Evolutionary conservation across 306 rosid species (phyloP).

Genomic region (Dryas octopetala): DNA sequence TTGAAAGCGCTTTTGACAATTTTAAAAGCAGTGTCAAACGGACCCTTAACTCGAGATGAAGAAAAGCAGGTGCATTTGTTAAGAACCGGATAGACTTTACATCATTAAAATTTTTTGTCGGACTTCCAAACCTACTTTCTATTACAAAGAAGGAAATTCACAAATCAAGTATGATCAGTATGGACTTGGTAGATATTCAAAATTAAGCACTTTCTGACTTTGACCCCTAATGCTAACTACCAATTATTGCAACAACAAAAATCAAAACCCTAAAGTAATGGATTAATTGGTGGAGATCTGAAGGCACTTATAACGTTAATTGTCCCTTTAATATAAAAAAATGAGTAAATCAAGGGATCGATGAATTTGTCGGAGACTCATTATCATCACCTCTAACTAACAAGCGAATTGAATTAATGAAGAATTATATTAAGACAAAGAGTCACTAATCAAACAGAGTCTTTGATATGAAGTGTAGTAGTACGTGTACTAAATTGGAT

Average conservation of each 20-base stretch:
- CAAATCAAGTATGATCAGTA: neutral
- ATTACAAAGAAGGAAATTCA: neutral
- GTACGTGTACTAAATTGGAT: conserved; percentile 4
- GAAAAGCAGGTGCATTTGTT: conserved; percentile 32
- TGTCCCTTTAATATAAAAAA: neutral
- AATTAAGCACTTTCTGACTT: neutral
- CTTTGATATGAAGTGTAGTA: neutral
- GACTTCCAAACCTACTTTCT: conserved; percentile 29
- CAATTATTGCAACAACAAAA: neutral
- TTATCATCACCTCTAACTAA: conserved; percentile 20
- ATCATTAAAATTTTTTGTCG: conserved; percentile 40
- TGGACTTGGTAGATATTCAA: conserved; percentile 9
- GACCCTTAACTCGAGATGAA: conserved; percentile 32
- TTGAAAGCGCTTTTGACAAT: no score
- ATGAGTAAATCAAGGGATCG: conserved; percentile 23
- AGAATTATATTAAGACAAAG: neutral
- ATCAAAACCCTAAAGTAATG: neutral
- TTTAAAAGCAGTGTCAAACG: no score
- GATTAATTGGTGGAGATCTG: conserved; percentile 12
- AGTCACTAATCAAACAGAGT: neutral
- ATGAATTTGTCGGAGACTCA: conserved; percentile 32
- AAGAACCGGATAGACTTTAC: conserved; percentile 26
- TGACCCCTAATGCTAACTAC: conserved; percentile 8
- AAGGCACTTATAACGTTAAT: neutral
- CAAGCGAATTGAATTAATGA: neutral